Base-by-base conservation (phyloP, 371 early-diverging fungal species). In the Haplosporangium sp. region DNA sequence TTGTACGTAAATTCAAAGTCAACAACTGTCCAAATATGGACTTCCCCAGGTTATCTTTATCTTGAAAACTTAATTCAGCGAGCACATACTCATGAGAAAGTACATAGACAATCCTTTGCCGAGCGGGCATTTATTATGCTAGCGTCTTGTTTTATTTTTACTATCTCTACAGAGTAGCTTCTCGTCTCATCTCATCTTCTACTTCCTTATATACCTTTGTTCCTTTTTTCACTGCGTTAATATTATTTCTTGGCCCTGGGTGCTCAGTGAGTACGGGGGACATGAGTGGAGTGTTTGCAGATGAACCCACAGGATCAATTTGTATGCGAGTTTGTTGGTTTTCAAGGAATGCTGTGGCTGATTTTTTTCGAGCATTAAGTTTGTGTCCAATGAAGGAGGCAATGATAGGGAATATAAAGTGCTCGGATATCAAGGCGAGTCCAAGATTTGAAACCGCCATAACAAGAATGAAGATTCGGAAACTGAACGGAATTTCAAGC, bases 141-240 rank as follows among this genome's bases (percentile, higher is more conserved):
- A 15, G 45, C 13, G 15, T 34, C 8, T 7, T 55, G 10, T 13
- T 55, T 55, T 35, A 27, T 55, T 20, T 34, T 50, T 17, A 15
- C 5, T 50, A 11, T n/a, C 17, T 50, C 17, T 55, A 55, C 20
- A 55, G 9, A 2, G 8, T 55, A n/a, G 20, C 45, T 10, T 55
- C 42, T 27, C 27, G 15, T n/a, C 39, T 85, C 85, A 88, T 85
- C 62, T 88, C 88, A 59, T 86, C 79, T 78, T 84, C 85, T 11
- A 88, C 83, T 35, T 77, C 72, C 60, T 85, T 83, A 60, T 88
- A 88, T n/a, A 85, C 81, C 71, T 87, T 87, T 44, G 77, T 76
- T 34, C 81, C 64, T n/a, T 40, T 47, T 2, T 44, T 38, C 4
- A 17, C 55, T 20, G 10, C 4, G 2, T 61, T 44, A 20, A 3